Base-by-base conservation (phyloP, 2,329 filamentous ascomycete genomes). In the Colletotrichum truncatum region DNA sequence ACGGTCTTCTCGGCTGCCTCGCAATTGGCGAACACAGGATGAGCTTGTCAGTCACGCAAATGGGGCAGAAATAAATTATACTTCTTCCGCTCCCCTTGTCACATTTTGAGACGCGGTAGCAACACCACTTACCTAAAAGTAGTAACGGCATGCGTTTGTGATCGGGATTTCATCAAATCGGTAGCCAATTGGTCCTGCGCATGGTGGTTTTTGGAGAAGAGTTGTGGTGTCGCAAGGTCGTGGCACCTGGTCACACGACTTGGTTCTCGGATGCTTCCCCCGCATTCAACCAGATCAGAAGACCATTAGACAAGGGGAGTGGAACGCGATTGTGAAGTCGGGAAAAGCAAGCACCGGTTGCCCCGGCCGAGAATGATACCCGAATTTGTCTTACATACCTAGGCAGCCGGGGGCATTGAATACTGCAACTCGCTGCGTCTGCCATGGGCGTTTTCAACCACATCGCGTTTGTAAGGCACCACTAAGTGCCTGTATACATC, bases 241-340 rank as follows among this genome's bases (percentile, higher is more conserved):
- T 45, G 62, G 41, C 62, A 54, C 49, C 41, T 41, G 57, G 57
- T 65, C 62, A 65, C 57, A 60, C 62, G 62, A 65, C 62, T 30
- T 65, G 39, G 62, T 61, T 62, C 56, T 65, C 41, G 62, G 57
- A 62, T 65, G 62, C 56, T 65, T 58, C 57, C 62, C 62, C 62
- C 62, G 62, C 62, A 65, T 62, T 51, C 46, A 43, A 38, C 30
- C 41, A 61, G 62, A 65, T 65, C 62, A 65, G 62, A 49, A 65
- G 62, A 65, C 62, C 62, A 54, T 41, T 26, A 25, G 57, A 65
- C 62, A 46, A 65, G 62, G 62, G 56, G 25, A 62, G 62, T 48
- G 55, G 48, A 28, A 61, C 38, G 34, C 41, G 49, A 34, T 49
- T 57, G 62, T 49, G 23, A 65, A 28, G 41, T 54, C 41, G 56